phyloP scores from a whole-genome alignment of 441 rosid genomes.

The Metrosideros polymorpha region DNA sequence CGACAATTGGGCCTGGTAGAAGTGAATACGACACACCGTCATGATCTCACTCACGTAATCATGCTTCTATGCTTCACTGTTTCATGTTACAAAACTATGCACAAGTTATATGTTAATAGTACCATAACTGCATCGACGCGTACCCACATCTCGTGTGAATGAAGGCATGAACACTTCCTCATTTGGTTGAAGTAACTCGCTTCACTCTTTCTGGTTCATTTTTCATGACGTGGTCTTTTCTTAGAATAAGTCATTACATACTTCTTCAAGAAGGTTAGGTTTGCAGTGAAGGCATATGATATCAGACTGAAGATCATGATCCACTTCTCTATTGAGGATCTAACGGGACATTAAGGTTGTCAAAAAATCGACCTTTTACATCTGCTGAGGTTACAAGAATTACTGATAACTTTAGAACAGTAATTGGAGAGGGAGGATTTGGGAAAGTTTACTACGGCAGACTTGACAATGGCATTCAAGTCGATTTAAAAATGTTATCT shows the following conservation, averaged over 20 bases:
- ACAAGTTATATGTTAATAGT: neutral
- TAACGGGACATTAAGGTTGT: neutral
- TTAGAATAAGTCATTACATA: neutral
- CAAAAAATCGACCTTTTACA: neutral
- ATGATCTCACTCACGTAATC: neutral
- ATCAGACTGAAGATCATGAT: neutral
- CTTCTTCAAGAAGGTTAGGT: neutral
- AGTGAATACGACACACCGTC: neutral
- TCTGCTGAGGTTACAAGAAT: neutral
- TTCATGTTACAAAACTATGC: neutral
- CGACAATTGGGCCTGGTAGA: neutral
- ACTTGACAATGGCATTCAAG: neutral
- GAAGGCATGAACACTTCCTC: neutral
- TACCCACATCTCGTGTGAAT: neutral
- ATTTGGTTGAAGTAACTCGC: neutral
- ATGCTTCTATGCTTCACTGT: neutral
- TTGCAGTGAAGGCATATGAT: neutral
- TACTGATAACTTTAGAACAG: neutral
- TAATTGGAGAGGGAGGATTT: constrained; percentile 7
- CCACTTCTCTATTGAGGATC: too few species aligned
- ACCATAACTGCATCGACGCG: neutral
- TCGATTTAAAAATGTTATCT: neutral
- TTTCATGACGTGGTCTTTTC: neutral
- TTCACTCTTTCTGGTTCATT: neutral
- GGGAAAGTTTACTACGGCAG: constrained; percentile 1